Base-by-base conservation (phyloP, 2,329 filamentous ascomycete species). In the Reticulascus tulasneorum region DNA sequence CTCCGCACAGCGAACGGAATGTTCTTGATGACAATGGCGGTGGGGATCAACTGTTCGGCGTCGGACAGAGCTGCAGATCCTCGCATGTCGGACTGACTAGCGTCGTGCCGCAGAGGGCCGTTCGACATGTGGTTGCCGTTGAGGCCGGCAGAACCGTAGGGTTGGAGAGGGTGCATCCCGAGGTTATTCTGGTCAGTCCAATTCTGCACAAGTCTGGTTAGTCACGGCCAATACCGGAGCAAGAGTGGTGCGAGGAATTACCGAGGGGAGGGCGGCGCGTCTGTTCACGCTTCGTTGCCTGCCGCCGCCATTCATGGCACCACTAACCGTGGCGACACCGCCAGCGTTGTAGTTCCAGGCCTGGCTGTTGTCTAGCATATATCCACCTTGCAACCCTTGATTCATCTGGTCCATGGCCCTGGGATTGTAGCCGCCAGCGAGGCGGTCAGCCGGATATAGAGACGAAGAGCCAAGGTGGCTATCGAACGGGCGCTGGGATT, bases 21-120 rank as follows among this genome's bases (percentile, higher is more conserved):
- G 59, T 98, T 98, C 70, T 98, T 98, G 66, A 98, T 97, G 40
- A 98, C 93, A 51, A 98, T 97, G 36, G 93, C 93, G 4, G 93
- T 98, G 4, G 91, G 91, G 41, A 98, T 98, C 42, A 98, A 78
- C 66, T 97, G 91, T 49, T 95, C 91, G 38, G 80, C 74, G 30
- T 79, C 75, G 54, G 52, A 68, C 41, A 53, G 63, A 49, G 46
- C 64, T 39, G 53, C 66, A 62, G 53, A 55, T 53, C 37, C 40
- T 40, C 56, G 51, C 53, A 66, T 57, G 28, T 59, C 56, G 19
- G 31, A 47, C 23, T 53, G 47, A 24, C 35, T 42, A 26, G 50
- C 52, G n/a, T 46, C 48, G 26, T 54, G 63, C n/a, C 67, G 63
- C n/a, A 69, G 62, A 24, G 57, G 53, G n/a, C 62, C 59, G 35